Percentiles rank a stretch among this genome's conserved stretches.
Evolutionary conservation across 495 filamentous ascomycete species (phyloP).

Genomic region (Penicillium arizonense): DNA sequence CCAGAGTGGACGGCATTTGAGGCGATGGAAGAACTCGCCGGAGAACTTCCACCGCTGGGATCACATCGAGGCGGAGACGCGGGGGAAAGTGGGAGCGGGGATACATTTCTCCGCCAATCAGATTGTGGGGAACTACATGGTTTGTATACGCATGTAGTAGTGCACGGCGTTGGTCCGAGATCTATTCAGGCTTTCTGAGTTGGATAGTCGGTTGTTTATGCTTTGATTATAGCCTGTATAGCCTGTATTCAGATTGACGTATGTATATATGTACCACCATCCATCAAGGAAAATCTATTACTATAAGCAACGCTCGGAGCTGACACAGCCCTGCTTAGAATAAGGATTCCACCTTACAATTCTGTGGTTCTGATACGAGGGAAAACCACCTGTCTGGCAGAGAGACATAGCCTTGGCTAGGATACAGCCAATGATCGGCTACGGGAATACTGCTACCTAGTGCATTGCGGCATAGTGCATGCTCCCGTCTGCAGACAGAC

Average conservation of each 20-base stretch:
- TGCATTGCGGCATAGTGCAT: not conserved
- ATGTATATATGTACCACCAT: not conserved
- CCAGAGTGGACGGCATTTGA: slow-evolving; percentile 3
- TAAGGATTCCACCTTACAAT: not conserved
- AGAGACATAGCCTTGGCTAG: slow-evolving; percentile 5
- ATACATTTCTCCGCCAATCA: slow-evolving; percentile 44
- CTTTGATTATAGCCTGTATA: no score
- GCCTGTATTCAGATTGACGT: no score
- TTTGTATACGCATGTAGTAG: no score
- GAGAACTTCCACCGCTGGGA: slow-evolving; percentile 2
- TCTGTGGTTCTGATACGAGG: slow-evolving; percentile 21
- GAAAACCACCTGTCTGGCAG: slow-evolving; percentile 15
- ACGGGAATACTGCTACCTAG: not conserved
- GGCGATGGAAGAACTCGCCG: slow-evolving; percentile 10
- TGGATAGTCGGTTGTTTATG: no score
- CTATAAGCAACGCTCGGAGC: not conserved
- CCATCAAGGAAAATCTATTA: no score
- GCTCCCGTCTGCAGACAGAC: not conserved
- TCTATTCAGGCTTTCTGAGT: no score
- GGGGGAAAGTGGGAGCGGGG: slow-evolving; percentile 22
- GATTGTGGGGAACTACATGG: no score
- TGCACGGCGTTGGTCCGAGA: no score
- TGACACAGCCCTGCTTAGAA: not conserved
- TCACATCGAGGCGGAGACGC: slow-evolving; percentile 15
- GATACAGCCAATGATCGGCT: slow-evolving; percentile 9